phyloP scores from a whole-genome alignment of 768 basidiomycete genomes.

The Calocybe indica region DNA sequence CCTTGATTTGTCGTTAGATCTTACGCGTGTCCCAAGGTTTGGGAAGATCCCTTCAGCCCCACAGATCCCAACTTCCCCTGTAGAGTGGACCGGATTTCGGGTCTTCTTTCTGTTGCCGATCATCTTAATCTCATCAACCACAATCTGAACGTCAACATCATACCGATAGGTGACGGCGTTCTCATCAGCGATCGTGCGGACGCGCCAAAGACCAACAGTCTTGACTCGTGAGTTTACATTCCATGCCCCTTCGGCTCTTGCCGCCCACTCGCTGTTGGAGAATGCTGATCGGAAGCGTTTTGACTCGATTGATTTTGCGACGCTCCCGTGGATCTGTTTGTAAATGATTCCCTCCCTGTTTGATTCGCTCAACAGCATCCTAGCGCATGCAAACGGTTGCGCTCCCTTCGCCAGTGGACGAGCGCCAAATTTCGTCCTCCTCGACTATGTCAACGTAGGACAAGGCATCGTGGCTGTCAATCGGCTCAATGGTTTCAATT shows the following conservation, averaged over 20 bases:
- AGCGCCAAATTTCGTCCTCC: slow-evolving; percentile 40
- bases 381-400: slow-evolving; percentile 37
- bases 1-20: neutral
- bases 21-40: slow-evolving; percentile 18
- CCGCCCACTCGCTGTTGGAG: neutral
- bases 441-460: slow-evolving; percentile 43
- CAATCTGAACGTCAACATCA: slow-evolving; percentile 31
- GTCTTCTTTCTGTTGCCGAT: slow-evolving; percentile 25
- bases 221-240: slow-evolving; percentile 15
- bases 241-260: neutral
- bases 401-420: slow-evolving; percentile 29
- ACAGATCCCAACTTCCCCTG: slow-evolving; percentile 35
- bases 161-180: slow-evolving; percentile 16
- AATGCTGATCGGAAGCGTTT: too few species aligned
- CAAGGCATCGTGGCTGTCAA: slow-evolving; percentile 31
- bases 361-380: slow-evolving; percentile 16
- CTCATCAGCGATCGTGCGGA: slow-evolving; percentile 22
- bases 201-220: slow-evolving; percentile 21
- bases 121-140: slow-evolving; percentile 41
- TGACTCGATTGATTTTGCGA: too few species aligned
- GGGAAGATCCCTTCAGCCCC: slow-evolving; percentile 35
- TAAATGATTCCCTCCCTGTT: neutral
- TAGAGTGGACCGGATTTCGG: slow-evolving; percentile 30
- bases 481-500: slow-evolving; percentile 26
- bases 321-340: too few species aligned